Conservation (phyloP, 352 stramenopile genomes). For the Globisporangium recalcitrans region DNA sequence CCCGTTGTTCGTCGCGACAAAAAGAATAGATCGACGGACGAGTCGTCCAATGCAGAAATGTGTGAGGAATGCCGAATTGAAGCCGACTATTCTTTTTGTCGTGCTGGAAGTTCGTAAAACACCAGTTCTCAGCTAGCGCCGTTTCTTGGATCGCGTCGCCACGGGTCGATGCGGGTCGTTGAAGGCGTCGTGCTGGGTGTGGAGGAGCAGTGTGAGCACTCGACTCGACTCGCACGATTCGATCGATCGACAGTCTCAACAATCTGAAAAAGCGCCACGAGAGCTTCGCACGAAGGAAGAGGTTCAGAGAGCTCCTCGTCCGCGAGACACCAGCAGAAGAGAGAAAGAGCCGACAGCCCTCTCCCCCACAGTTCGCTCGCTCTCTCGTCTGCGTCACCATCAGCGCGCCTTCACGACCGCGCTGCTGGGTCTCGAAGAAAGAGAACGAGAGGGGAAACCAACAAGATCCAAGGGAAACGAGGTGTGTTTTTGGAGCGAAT, state of each 20-base stretch:
- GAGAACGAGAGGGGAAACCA: background rate
- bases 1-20: no score
- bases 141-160: background rate
- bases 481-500: background rate
- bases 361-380: no score
- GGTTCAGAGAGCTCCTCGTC: background rate
- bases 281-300: background rate
- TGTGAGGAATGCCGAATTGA: no score
- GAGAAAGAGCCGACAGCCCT: no score
- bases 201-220: background rate
- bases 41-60: no score
- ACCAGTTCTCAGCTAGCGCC: no score
- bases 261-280: background rate
- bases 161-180: slow-evolving; percentile 6
- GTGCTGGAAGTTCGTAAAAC: no score
- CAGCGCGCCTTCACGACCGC: slow-evolving; percentile 2
- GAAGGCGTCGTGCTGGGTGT: slow-evolving; percentile 1
- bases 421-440: background rate
- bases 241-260: slow-evolving; percentile 1
- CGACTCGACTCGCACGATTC: no score
- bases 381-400: no score
- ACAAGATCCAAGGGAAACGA: slow-evolving; percentile 5
- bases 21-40: no score
- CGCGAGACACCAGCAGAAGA: background rate
- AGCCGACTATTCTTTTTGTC: no score